These are phyloP conservation scores for Penstemon barbatus DNA, from an alignment of 257 asterid genomes.

Conservation along the genomic window DNA sequence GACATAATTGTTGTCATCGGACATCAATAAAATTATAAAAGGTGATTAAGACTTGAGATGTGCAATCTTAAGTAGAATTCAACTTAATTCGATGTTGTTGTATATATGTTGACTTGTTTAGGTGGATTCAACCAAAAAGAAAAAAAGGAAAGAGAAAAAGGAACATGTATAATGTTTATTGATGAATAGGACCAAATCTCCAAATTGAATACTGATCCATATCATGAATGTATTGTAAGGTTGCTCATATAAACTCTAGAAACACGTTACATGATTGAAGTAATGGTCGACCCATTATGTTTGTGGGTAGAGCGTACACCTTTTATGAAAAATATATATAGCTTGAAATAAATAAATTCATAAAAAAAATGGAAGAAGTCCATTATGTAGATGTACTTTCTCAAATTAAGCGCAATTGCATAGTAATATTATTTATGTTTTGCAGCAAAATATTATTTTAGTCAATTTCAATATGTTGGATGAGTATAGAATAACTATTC, in stretches of 20 bases:
- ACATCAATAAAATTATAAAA: constrained; percentile 29
- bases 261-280: constrained; percentile 45
- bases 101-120: too few relatives aligned
- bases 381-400: background rate
- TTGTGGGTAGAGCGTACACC: constrained; percentile 53
- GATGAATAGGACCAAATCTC: constrained; percentile 33
- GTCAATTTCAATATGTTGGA: background rate
- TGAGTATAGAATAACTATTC: too few relatives aligned
- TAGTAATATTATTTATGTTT: background rate
- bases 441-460: constrained; percentile 11
- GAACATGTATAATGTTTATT: background rate
- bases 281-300: constrained; percentile 60
- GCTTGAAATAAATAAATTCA: background rate
- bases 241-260: too few relatives aligned
- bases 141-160: background rate
- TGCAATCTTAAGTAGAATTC: constrained; percentile 55
- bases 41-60: constrained; percentile 32
- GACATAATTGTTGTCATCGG: constrained; percentile 25
- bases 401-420: background rate
- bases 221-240: constrained; percentile 42
- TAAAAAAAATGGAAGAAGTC: constrained; percentile 19
- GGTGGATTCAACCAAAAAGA: background rate
- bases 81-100: constrained; percentile 27
- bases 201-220: constrained; percentile 33
- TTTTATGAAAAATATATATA: constrained; percentile 6